phyloP scores from a whole-genome alignment of 1,284 basidiomycete species.

The Agaricales sp. region DNA sequence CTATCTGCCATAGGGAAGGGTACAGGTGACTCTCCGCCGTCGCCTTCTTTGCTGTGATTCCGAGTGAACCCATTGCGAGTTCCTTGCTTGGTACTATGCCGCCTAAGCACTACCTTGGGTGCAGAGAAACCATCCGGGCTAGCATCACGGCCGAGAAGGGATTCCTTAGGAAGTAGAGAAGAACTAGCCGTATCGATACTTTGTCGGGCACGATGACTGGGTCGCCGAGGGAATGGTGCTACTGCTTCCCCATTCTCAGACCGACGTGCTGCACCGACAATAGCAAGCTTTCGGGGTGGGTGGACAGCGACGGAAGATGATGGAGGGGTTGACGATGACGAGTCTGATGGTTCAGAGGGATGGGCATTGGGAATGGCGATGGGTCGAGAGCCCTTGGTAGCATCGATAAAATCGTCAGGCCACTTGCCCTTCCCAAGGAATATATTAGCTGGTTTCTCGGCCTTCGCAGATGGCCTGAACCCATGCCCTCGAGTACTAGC shows the following conservation, averaged over 20 bases:
- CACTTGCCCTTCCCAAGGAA: conserved; percentile 70
- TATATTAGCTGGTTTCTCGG: conserved; percentile 30
- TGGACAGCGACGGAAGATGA: conserved; percentile 36
- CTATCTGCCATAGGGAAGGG: conserved; percentile 47
- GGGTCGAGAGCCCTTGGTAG: conserved; percentile 29
- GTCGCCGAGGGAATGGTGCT: conserved; percentile 39
- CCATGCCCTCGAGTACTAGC: too few relatives aligned
- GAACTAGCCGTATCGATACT: conserved; percentile 37
- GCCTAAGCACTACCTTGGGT: conserved; percentile 37
- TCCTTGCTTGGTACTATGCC: conserved; percentile 42
- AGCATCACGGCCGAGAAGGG: conserved; percentile 37
- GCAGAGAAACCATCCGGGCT: conserved; percentile 42
- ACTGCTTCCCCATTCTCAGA: conserved; percentile 38
- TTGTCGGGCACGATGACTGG: conserved; percentile 53
- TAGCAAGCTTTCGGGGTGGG: conserved; percentile 45
- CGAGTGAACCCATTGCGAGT: conserved; percentile 34
- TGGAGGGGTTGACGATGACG: conserved; percentile 13
- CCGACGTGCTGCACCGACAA: conserved; percentile 32
- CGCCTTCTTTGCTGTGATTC: conserved; percentile 16
- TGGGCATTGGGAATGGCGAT: conserved; percentile 19
- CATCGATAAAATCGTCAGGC: conserved; percentile 71
- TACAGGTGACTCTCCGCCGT: conserved; percentile 28
- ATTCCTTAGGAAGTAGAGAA: conserved; percentile 48
- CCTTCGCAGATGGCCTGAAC: conserved; percentile 23
- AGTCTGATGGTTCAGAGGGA: conserved; percentile 18